Percentiles rank a stretch among this genome's conserved stretches.
Conservation (phyloP, 345 rosid species). For the Rhizophora mangle region DNA sequence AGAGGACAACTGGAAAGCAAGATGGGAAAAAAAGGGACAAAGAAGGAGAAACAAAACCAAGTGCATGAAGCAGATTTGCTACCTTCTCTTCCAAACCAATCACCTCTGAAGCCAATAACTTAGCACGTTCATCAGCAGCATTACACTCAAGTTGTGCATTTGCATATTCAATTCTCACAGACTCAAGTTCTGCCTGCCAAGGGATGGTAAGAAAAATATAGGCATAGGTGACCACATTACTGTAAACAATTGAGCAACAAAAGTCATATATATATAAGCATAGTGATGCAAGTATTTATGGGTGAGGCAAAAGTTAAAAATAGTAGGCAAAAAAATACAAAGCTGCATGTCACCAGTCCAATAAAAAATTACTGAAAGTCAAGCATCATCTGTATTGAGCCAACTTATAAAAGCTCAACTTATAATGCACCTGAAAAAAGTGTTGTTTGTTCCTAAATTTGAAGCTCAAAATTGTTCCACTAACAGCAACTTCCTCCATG, state of each 20-base stretch:
- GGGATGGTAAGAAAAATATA: constrained; percentile 10
- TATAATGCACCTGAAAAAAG: too few relatives aligned
- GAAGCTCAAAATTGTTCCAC: too few relatives aligned
- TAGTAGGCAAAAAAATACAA: too few relatives aligned
- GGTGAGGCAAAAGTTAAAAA: too few relatives aligned
- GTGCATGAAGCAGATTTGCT: background rate
- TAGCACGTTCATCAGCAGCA: constrained; percentile 96
- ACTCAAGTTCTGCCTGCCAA: constrained; percentile 83
- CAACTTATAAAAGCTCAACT: too few relatives aligned
- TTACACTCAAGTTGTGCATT: constrained; percentile 78
- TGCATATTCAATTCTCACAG: constrained; percentile 59
- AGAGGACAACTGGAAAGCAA: too few relatives aligned
- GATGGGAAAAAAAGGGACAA: too few relatives aligned
- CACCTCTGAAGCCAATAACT: constrained; percentile 92
- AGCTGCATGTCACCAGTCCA: background rate
- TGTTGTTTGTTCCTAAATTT: too few relatives aligned
- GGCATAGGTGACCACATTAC: constrained; percentile 8
- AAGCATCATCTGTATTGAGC: too few relatives aligned
- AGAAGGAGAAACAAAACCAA: background rate
- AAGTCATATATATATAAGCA: background rate
- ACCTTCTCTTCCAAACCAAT: constrained; percentile 99
- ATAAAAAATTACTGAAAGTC: too few relatives aligned
- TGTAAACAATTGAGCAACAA: background rate
- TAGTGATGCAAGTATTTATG: too few relatives aligned
- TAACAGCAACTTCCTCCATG: too few relatives aligned